Evolutionary conservation across 169 alveolate species (phyloP), one percentile per base, ranked within the genome.

Genomic region (Plasmodium reichenowi): DNA sequence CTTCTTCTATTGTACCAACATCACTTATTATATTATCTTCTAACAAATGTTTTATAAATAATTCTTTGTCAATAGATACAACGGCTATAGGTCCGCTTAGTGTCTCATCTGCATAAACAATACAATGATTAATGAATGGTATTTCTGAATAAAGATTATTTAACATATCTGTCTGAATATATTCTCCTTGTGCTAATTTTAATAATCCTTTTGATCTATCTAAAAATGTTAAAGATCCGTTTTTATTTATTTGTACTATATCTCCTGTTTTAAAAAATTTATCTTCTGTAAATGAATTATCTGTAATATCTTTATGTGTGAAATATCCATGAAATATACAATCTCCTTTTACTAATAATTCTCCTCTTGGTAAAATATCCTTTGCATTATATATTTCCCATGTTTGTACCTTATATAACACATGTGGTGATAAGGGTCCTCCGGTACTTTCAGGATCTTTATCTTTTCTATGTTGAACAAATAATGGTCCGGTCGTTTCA

Each of bases 141-240:
- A 83, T 43, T 12, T 54, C 83, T 15, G 91, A 52, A 38, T 83
- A 83, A 0, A 83, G 12, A 48, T 58, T 83, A 26, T 83, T 83
- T 15, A 83, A 22, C 62, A 59, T 67, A 6, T 67, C 91, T 24
- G 91, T 83, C 26, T 83, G 85, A 43, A 98, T 98, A 92, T 98
- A 98, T 87, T 98, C 99, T 1, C 99, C 99, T 91, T 98, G 98
- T 2, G 98, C 92, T 74, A 98, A 95, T 76, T 98, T 98, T 88
- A 98, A 97, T 47, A 97, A 95, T 92, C 97, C 97, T 91, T 97
- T 97, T 54, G 96, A 97, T 59, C 99, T 93, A 91, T 98, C 99
- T 64, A 98, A 95, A 63, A 98, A 93, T 88, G 96, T 93, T 8
- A 98, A 74, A 1, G 98, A 96, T 13, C 98, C 98, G 71, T 94